Percentiles rank a stretch among this genome's conserved stretches.
phyloP scores from a whole-genome alignment of 139 green algal species.

The Chlorella ohadii region DNA sequence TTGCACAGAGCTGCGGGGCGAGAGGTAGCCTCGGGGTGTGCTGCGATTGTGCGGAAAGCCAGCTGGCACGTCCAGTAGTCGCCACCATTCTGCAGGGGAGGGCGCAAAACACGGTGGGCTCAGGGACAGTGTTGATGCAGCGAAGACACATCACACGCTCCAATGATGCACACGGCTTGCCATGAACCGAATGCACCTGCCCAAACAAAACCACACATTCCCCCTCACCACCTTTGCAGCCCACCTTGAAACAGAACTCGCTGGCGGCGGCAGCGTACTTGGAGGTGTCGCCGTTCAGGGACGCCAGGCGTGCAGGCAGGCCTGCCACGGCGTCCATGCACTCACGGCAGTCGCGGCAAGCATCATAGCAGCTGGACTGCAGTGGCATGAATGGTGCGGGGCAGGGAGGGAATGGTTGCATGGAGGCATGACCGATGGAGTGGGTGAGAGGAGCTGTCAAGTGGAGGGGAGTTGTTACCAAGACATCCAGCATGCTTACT shows the following conservation, averaged over 20 bases:
- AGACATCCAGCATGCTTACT: no score
- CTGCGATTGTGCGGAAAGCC: neutral
- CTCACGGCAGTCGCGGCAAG: neutral
- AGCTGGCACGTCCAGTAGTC: neutral
- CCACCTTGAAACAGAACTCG: constrained; percentile 2
- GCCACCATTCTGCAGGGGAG: neutral
- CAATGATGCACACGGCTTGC: no score
- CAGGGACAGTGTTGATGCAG: no score
- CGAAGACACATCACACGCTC: no score
- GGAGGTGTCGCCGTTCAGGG: neutral
- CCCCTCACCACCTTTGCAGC: neutral
- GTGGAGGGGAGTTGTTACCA: no score
- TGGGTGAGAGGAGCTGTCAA: no score
- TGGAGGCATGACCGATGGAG: no score
- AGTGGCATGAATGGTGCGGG: neutral
- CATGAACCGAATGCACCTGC: no score
- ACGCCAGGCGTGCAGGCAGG: neutral
- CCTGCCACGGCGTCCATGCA: constrained; percentile 1
- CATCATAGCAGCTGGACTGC: neutral
- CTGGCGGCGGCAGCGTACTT: neutral
- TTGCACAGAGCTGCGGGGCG: constrained; percentile 14
- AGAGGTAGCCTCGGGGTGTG: neutral
- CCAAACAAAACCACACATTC: neutral
- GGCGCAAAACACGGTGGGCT: neutral
- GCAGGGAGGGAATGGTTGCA: neutral